Evolutionary conservation across 2,329 filamentous ascomycete genomes (phyloP).

Genomic region (Phyllachora maydis): DNA sequence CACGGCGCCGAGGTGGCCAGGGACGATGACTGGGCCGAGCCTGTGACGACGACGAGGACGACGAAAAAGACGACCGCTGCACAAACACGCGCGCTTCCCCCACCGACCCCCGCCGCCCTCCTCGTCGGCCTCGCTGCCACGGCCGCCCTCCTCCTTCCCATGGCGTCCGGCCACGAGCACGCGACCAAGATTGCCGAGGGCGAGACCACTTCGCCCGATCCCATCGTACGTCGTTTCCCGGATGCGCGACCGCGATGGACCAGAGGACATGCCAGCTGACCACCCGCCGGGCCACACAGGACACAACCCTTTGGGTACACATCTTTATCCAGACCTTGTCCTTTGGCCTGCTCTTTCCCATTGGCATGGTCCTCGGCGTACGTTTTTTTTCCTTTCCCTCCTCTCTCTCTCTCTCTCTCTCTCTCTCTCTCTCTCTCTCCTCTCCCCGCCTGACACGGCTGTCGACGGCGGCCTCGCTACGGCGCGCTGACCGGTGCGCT

Average conservation of each 20-base stretch:
- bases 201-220: slow-evolving; percentile 47
- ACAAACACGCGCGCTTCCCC: no score
- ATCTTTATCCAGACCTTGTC: slow-evolving; percentile 74
- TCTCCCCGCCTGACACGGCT: no score
- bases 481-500: not conserved
- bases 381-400: slow-evolving; percentile 15
- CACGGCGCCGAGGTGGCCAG: no score
- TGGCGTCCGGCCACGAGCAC: slow-evolving; percentile 23
- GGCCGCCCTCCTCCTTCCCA: slow-evolving; percentile 5
- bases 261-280: not conserved
- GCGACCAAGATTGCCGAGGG: slow-evolving; percentile 44
- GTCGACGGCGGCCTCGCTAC: not conserved
- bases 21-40: no score
- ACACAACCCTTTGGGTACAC: slow-evolving; percentile 79
- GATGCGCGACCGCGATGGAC: not conserved
- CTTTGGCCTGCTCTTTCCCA: slow-evolving; percentile 82
- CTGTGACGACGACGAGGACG: no score
- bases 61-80: no score
- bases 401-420: no score
- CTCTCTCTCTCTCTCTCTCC: no score
- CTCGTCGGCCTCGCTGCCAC: no score
- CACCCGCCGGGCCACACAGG: slow-evolving; percentile 23
- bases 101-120: no score
- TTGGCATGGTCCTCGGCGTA: slow-evolving; percentile 90
- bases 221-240: slow-evolving; percentile 34